Conservation (phyloP, 257 asterid genomes). For the Voacanga thouarsii region DNA sequence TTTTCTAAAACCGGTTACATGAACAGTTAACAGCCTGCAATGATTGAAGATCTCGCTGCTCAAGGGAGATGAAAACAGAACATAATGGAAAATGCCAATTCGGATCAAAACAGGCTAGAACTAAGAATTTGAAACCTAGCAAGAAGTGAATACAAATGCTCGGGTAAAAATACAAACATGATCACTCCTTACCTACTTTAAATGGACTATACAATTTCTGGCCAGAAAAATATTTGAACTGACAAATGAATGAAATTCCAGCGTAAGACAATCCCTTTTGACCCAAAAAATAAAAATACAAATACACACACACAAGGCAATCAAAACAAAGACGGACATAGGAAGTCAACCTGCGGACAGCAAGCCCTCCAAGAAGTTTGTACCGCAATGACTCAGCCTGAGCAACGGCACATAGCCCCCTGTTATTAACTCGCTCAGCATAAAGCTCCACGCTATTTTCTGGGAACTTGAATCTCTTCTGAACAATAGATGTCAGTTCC, state of each 20-base stretch:
- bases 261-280: background rate
- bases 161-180: too few species aligned
- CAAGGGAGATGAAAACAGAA: too few species aligned
- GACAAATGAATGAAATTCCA: background rate
- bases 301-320: background rate
- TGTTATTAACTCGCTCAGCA: slow-evolving; percentile 70
- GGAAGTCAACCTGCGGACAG: slow-evolving; percentile 52
- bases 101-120: too few species aligned
- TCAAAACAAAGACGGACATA: background rate
- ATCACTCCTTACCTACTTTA: background rate
- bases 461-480: slow-evolving; percentile 64
- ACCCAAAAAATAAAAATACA: background rate
- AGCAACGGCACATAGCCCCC: slow-evolving; percentile 72
- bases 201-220: background rate
- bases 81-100: too few species aligned
- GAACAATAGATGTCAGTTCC: slow-evolving; percentile 65
- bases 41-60: too few species aligned
- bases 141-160: too few species aligned
- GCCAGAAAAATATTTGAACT: background rate
- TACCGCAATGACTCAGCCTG: slow-evolving; percentile 71
- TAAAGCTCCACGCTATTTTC: slow-evolving; percentile 68
- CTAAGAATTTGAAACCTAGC: too few species aligned
- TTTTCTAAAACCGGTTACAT: too few species aligned
- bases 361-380: slow-evolving; percentile 77
- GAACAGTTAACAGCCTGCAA: too few species aligned